Base-by-base conservation (phyloP, 2,329 filamentous ascomycete genomes). In the Diaporthe sp. region DNA sequence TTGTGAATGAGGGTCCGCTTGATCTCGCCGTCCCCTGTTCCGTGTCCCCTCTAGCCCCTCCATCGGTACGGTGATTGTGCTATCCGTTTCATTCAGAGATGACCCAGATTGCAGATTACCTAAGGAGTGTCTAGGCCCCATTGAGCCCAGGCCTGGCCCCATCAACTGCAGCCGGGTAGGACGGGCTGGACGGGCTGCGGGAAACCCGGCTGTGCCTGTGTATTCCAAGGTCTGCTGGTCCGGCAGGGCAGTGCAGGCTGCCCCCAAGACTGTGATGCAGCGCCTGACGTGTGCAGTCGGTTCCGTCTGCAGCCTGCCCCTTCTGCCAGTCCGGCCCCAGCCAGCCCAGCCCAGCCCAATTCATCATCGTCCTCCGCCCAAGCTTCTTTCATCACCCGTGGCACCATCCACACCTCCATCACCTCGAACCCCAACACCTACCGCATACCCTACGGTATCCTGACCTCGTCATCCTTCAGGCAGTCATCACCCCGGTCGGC, bases 381-480 rank as follows among this genome's bases (percentile, higher is more conserved):
- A 65, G 58, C 58, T 74, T 74, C 75, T 59, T 65, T 58, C 69
- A 70, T 44, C 69, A 70, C 61, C 69, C 49, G 65, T 69, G 46
- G 49, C 70, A 73, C 72, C 73, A 73, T 75, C 69, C 73, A 73
- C 73, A 57, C 73, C 75, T 70, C 62, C 69, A 39, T 77, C 58
- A 65, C 71, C 61, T 58, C 58, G 62, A 46, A 61, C 42, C 65
- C 57, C 57, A 42, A 74, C 57, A 55, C 34, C 68, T n/a, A 53
- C 59, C 19, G 22, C 73, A 75, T n/a, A 53, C 61, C 61, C 61
- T 61, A 73, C 61, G 61, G 49, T 68, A 57, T 51, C 31, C 72
- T 73, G 51, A 72, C 49, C 46, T 75, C 75, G 57, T 77, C 61
- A 75, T 46, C 75, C 44, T 69, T 49, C 34, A 59, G 75, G 72